phyloP scores from a whole-genome alignment of 2,329 filamentous ascomycete genomes.

The Aschersonia sp. region DNA sequence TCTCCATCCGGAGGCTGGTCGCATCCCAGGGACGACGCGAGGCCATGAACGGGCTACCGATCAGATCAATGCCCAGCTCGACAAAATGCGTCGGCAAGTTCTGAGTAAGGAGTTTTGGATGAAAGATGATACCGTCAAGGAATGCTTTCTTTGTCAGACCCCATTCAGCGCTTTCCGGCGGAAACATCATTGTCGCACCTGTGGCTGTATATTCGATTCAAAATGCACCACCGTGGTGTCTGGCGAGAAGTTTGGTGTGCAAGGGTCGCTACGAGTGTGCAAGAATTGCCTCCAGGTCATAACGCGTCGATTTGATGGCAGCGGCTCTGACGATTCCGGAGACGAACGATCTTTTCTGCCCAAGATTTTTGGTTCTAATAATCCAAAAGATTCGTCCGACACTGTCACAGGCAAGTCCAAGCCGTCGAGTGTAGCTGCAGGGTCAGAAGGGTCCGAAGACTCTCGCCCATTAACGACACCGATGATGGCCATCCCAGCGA shows the following conservation, averaged over 20 bases:
- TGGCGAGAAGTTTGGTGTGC: conserved; percentile 75
- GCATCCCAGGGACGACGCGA: conserved; percentile 41
- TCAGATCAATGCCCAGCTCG: conserved; percentile 44
- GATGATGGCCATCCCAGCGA: conserved; percentile 57
- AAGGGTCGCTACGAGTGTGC: conserved; percentile 74
- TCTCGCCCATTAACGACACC: conserved; percentile 45
- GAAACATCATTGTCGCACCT: conserved; percentile 91
- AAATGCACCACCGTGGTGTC: conserved; percentile 90
- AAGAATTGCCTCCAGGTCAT: conserved; percentile 88
- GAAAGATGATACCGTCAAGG: conserved; percentile 95
- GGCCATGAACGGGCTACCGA: conserved; percentile 41
- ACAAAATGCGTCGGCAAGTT: conserved; percentile 71
- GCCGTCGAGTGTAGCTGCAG: conserved; percentile 18
- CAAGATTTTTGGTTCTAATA: conserved; percentile 41
- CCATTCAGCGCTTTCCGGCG: conserved; percentile 86
- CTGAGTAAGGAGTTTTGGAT: conserved; percentile 97
- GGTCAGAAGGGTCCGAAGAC: conserved; percentile 28
- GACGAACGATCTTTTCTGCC: conserved; percentile 60
- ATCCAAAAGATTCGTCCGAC: conserved; percentile 4
- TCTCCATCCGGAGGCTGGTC: conserved; percentile 28
- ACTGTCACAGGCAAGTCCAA: conserved; percentile 3
- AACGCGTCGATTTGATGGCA: conserved; percentile 76
- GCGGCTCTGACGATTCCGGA: conserved; percentile 72
- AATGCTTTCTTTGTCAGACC: conserved; percentile 85
- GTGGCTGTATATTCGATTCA: conserved; percentile 96